A percentile compares a stretch with the other conserved stretches of the same genome.
Evolutionary conservation across 1,139 yeast genomes (phyloP).

Genomic region (Ogataea hybrid): DNA sequence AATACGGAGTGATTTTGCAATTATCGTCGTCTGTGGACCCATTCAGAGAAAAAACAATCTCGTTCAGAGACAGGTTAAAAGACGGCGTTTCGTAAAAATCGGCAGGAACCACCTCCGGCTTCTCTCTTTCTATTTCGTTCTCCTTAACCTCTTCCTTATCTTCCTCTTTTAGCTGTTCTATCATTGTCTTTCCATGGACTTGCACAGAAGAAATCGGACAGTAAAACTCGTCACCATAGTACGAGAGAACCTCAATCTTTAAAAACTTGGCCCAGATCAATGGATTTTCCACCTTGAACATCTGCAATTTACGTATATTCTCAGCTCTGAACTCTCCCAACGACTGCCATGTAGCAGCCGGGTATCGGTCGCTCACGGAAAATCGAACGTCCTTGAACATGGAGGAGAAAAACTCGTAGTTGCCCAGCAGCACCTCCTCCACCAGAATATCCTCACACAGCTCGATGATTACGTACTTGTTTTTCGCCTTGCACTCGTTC

Average conservation of each 20-base stretch:
- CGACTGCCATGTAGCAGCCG: slow-evolving; percentile 63
- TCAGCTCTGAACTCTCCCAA: slow-evolving; percentile 77
- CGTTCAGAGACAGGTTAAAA: slow-evolving; percentile 15
- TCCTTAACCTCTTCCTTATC: slow-evolving; percentile 28
- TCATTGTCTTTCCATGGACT: slow-evolving; percentile 94
- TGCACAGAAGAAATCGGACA: slow-evolving; percentile 83
- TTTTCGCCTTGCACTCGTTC: slow-evolving; percentile 69
- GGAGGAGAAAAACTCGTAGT: slow-evolving; percentile 88
- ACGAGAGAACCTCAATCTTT: slow-evolving; percentile 68
- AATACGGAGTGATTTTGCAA: slow-evolving; percentile 48
- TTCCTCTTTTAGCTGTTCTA: slow-evolving; percentile 75
- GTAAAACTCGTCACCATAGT: slow-evolving; percentile 85
- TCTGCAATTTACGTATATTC: slow-evolving; percentile 70
- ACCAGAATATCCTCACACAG: slow-evolving; percentile 88
- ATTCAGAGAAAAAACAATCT: slow-evolving; percentile 10
- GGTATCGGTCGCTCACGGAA: slow-evolving; percentile 79
- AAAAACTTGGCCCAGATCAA: slow-evolving; percentile 87
- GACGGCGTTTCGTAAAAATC: slow-evolving; percentile 14
- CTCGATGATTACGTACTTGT: slow-evolving; percentile 77
- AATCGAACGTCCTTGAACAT: slow-evolving; percentile 66
- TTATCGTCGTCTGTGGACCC: slow-evolving; percentile 33
- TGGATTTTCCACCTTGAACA: slow-evolving; percentile 70
- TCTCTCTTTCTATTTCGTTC: slow-evolving; percentile 3
- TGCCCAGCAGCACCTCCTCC: slow-evolving; percentile 75
- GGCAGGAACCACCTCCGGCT: background rate